Evolutionary conservation across 768 basidiomycete genomes (phyloP), one percentile per base, ranked within the genome.

Genomic region (Lyophyllum semitale): DNA sequence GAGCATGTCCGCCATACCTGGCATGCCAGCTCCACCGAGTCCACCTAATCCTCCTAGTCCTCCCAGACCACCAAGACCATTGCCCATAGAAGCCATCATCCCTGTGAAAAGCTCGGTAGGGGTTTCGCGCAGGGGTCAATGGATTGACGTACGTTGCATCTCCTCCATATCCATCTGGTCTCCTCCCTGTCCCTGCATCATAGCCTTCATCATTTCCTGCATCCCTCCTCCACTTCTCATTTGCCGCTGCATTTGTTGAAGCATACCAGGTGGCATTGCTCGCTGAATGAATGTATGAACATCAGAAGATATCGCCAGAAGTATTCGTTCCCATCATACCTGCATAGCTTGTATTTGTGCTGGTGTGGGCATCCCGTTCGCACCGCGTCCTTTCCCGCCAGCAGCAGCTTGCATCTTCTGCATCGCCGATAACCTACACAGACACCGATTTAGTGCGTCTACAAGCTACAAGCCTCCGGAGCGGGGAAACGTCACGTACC

Each of bases 181-280:
- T 11, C 91, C 91, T 51, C 91, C 92, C 63, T 91, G 87, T 9
- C 93, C 91, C 63, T 94, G 93, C 91, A 97, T 95, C 92, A 98
- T 95, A 25, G 90, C 88, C 68, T 90, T 91, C 94, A 96, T 94
- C 93, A 96, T 96, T 64, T 96, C 94, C 69, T 95, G 91, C 86
- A 97, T 89, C 42, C 93, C 93, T 20, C 93, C 92, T 8, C 91
- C 91, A 52, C 86, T 73, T 53, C 88, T 78, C 67, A 91, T 75
- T 65, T 91, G 88, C 48, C 85, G 78, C 66, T 92, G 93, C 87
- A 98, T 88, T 67, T 98, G 90, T 66, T 94, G 91, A 59, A 98
- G 72, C 89, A 96, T 91, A 27, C 95, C 96, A 5, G 96, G 93
- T 1, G 96, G 96, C 84, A 98, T 88, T 35, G 95, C 81, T 55